Percentiles rank a stretch among this genome's conserved stretches.
Conservation (phyloP, 257 asterid genomes). For the Primulina eburnea region DNA sequence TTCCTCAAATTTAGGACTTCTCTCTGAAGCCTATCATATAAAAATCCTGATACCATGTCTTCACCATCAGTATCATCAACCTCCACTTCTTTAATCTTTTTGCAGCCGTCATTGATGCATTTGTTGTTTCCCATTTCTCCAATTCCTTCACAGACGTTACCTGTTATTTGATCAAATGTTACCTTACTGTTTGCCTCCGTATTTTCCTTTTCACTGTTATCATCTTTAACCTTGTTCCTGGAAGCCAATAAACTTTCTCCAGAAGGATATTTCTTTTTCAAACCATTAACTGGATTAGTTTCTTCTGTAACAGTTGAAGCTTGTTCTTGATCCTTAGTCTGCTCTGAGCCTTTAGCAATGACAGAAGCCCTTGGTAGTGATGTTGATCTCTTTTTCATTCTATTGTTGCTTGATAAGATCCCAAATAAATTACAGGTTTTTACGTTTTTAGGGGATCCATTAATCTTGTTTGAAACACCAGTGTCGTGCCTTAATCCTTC, state of each 20-base stretch:
- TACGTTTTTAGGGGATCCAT: slow-evolving; percentile 44
- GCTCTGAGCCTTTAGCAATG: slow-evolving; percentile 34
- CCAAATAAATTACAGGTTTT: slow-evolving; percentile 52
- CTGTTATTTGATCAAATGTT: slow-evolving; percentile 17
- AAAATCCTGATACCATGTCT: slow-evolving; percentile 72
- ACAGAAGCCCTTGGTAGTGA: slow-evolving; percentile 68
- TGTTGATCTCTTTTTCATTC: slow-evolving; percentile 49
- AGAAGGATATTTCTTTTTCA: slow-evolving; percentile 35
- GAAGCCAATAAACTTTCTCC: slow-evolving; percentile 65
- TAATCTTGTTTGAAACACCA: slow-evolving; percentile 30
- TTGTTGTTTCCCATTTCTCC: slow-evolving; percentile 30
- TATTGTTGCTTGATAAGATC: slow-evolving; percentile 56
- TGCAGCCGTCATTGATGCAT: slow-evolving; percentile 21
- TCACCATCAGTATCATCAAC: slow-evolving; percentile 30
- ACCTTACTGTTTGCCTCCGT: slow-evolving; percentile 41
- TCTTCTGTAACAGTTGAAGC: slow-evolving; percentile 22
- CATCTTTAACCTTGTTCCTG: slow-evolving; percentile 42
- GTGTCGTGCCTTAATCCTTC: slow-evolving; percentile 53
- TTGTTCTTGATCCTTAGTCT: slow-evolving; percentile 28
- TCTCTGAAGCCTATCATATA: slow-evolving; percentile 85
- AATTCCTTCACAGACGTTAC: slow-evolving; percentile 27
- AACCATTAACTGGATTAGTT: slow-evolving; percentile 24
- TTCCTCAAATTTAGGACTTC: slow-evolving; percentile 76
- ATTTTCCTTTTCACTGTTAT: slow-evolving; percentile 61
- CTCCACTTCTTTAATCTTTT: slow-evolving; percentile 32